phyloP scores from a whole-genome alignment of 768 basidiomycete genomes.

The Suillus subaureus region DNA sequence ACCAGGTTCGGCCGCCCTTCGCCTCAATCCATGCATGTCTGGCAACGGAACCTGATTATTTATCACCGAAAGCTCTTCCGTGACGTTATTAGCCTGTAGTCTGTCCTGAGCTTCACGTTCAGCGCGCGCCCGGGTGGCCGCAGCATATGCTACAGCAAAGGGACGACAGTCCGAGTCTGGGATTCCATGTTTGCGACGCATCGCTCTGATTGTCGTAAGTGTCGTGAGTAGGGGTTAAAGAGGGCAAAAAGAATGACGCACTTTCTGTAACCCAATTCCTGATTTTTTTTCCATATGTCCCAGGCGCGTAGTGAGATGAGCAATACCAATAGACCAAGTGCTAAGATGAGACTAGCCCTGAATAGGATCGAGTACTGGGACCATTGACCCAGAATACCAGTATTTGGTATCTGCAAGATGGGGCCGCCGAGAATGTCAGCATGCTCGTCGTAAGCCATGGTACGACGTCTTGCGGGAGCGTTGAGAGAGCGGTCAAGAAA shows the following conservation, averaged over 20 bases:
- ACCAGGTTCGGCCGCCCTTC: slow-evolving; percentile 50
- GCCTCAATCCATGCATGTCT: slow-evolving; percentile 43
- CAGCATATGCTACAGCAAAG: slow-evolving; percentile 87
- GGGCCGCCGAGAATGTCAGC: slow-evolving; percentile 73
- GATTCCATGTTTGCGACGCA: slow-evolving; percentile 79
- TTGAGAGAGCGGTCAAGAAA: slow-evolving; percentile 25
- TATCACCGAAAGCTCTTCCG: slow-evolving; percentile 26
- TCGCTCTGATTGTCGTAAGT: slow-evolving; percentile 46
- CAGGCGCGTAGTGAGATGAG: slow-evolving; percentile 40
- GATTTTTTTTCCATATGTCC: slow-evolving; percentile 54
- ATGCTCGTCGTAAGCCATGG: slow-evolving; percentile 60
- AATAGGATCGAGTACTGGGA: slow-evolving; percentile 39
- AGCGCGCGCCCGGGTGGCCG: slow-evolving; percentile 57
- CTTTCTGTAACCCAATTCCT: slow-evolving; percentile 68
- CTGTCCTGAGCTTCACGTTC: slow-evolving; percentile 49
- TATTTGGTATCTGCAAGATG: slow-evolving; percentile 40
- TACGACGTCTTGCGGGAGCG: slow-evolving; percentile 21
- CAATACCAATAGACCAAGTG: slow-evolving; percentile 36
- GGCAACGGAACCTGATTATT: slow-evolving; percentile 33
- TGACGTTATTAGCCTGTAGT: slow-evolving; percentile 33
- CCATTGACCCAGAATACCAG: slow-evolving; percentile 32
- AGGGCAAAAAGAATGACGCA: slow-evolving; percentile 35
- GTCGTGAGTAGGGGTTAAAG: slow-evolving; percentile 18
- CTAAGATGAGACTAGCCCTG: slow-evolving; percentile 40
- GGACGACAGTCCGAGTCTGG: slow-evolving; percentile 82